Base-by-base conservation (phyloP, 2,329 filamentous ascomycete genomes). In the Colletotrichum spinosum region DNA sequence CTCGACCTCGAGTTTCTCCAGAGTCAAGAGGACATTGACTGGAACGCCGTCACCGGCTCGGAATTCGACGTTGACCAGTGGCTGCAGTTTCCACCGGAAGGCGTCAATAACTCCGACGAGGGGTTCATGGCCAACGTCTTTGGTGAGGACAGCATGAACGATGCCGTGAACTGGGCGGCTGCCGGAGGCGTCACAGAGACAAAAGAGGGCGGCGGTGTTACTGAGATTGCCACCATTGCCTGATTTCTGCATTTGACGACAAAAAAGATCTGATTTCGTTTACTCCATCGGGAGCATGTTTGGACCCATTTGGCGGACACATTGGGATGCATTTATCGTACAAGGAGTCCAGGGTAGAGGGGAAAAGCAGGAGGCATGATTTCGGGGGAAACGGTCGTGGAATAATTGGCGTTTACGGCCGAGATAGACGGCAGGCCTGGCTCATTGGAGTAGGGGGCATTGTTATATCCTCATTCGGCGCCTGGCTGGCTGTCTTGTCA, bases 51-150 rank as follows among this genome's bases (percentile, higher is more conserved):
- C 4, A 77, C 83, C 13, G 83, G 80, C 6, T 81, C 83, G 8
- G 84, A 86, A 66, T 82, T 87, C 64, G 85, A 88, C 60, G 84
- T 87, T 57, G 84, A 87, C 62, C 84, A 87, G 69, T 88, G 84
- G 83, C 77, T 88, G 25, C 83, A 88, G 65, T 88, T 86, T 67
- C 85, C 84, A 6, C 79, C 80, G 2, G 85, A 86, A 54, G 82
- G 80, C 7, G 78, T 78, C 10, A 80, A 77, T 64, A 76, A 74
- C 41, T 70, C 72, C 8, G 79, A 78, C n/a, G 79, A 79, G 34
- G 74, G 74, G 33, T 70, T 79, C 50, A 75, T 78, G 69, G 72
- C 72, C 7, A 74, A 72, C 6, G 71, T 79, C 33, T 75, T 79
- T 55, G 71, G 67, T 8, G 67, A 67, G 34, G 61, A 69, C 13